phyloP scores from a whole-genome alignment of 345 rosid species.

The Balakata baccata region DNA sequence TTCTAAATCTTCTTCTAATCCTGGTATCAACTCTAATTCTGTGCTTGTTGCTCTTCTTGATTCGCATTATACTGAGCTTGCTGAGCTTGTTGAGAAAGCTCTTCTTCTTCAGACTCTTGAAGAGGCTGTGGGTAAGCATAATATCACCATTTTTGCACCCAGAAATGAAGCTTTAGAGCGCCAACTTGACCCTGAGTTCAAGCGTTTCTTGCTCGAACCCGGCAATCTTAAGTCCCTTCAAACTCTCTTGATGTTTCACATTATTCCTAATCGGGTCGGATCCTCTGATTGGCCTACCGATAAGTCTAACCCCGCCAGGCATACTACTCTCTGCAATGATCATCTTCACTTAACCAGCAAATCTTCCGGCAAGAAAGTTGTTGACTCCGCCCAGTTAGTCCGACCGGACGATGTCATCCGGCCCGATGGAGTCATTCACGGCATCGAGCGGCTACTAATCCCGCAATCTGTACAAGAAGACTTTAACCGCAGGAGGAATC shows the following conservation, averaged over 20 bases:
- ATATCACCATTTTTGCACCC: constrained; percentile 92
- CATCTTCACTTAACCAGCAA: constrained; percentile 43
- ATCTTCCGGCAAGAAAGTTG: constrained; percentile 29
- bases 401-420: constrained; percentile 51
- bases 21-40: constrained; percentile 25
- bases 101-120: constrained; percentile 36
- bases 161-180: constrained; percentile 82
- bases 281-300: constrained; percentile 52
- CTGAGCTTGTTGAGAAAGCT: constrained; percentile 36
- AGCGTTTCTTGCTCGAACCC: constrained; percentile 87
- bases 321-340: constrained; percentile 48
- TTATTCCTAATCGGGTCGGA: constrained; percentile 57
- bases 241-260: constrained; percentile 65
- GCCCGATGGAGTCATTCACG: constrained; percentile 75
- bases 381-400: constrained; percentile 45
- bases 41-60: constrained; percentile 38
- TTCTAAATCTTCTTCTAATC: constrained; percentile 7
- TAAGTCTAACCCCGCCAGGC: constrained; percentile 23
- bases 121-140: constrained; percentile 74
- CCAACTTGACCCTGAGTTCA: constrained; percentile 78
- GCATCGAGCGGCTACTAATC: constrained; percentile 51
- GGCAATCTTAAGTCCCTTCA: constrained; percentile 81
- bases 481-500: constrained; percentile 58
- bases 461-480: constrained; percentile 68
- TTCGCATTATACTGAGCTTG: constrained; percentile 35